A percentile compares a stretch with the other conserved stretches of the same genome.
phyloP scores from a whole-genome alignment of 2,329 filamentous ascomycete species.

The Canariomyces notabilis region DNA sequence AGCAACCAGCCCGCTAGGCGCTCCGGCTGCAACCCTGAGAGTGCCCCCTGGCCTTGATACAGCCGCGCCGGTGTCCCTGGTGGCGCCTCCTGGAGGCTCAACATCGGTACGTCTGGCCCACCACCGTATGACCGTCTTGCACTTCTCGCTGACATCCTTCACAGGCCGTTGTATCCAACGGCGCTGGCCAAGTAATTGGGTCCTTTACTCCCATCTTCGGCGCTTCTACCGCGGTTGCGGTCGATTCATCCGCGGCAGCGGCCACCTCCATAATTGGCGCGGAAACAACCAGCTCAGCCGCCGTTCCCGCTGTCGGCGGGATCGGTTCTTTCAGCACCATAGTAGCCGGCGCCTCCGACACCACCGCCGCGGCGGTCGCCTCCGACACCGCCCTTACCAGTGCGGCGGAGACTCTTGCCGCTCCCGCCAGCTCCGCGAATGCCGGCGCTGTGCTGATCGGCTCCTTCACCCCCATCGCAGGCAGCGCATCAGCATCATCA shows the following conservation, averaged over 20 bases:
- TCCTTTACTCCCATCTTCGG: slow-evolving; percentile 1
- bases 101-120: slow-evolving; percentile 12
- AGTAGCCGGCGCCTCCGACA: neutral
- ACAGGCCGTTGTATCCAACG: neutral
- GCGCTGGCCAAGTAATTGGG: neutral
- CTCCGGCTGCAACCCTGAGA: slow-evolving; percentile 1
- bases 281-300: neutral
- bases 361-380: neutral
- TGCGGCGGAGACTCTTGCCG: neutral
- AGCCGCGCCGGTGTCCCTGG: slow-evolving; percentile 1
- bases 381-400: neutral
- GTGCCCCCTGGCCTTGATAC: slow-evolving; percentile 7
- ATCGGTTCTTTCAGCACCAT: slow-evolving; percentile 5
- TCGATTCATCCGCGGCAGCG: neutral
- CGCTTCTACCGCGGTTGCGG: neutral
- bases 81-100: slow-evolving; percentile 6
- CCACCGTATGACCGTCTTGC: neutral
- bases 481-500: too few species aligned
- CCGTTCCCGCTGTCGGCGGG: neutral
- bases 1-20: neutral
- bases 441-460: slow-evolving; percentile 1
- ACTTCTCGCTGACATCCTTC: neutral
- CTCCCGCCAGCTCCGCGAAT: neutral
- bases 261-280: neutral
- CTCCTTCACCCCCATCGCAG: slow-evolving; percentile 8